Base-by-base conservation (phyloP, 2,329 filamentous ascomycete species). In the Exophiala mesophila region DNA sequence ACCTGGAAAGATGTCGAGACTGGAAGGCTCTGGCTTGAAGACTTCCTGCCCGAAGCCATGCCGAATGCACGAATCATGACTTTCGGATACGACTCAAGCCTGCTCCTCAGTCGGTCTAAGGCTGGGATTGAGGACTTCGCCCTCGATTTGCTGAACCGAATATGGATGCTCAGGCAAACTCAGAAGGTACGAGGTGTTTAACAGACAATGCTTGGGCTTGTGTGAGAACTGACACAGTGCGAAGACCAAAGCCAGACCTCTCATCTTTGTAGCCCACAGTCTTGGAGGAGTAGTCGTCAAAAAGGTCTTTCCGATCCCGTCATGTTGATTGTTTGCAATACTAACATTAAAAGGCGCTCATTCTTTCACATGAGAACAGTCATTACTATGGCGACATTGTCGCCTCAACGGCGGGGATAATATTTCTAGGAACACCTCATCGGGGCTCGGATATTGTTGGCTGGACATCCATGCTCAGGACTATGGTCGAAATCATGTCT, bases 51-150 rank as follows among this genome's bases (percentile, higher is more conserved):
- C 17, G 20, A 34, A 7, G 7, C 17, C 13, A 7, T 34, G 5
- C 36, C 36, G n/a, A 23, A 19, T 30, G 36, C 36, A 5, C 36
- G 36, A 9, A 24, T 39, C 36, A 9, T 39, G n/a, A 16, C 20
- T 2, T 39, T 39, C 19, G 21, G 36, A 21, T 39, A 39, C n/a
- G 12, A 17, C n/a, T 15, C 32, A 10, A 17, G 9, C 6, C 15
- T 18, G 12, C 15, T 17, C 16, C 20, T 34, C 16, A 18, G 13
- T 18, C 4, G 20, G 5, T 18, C 32, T 13, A 34, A 13, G n/a
- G 32, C 13, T 7, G 17, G 20, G 32, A 6, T 34, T 4, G 18
- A 17, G 15, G 16, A n/a, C 13, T 32, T 7, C 6, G 6, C 29
- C 7, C 29, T 7, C 10, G 10, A 7, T 6, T 17, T 32, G 16